A percentile compares a stretch with the other conserved stretches of the same genome.
Evolutionary conservation across 441 rosid genomes (phyloP).

Genomic region (Biscutella auriculata): DNA sequence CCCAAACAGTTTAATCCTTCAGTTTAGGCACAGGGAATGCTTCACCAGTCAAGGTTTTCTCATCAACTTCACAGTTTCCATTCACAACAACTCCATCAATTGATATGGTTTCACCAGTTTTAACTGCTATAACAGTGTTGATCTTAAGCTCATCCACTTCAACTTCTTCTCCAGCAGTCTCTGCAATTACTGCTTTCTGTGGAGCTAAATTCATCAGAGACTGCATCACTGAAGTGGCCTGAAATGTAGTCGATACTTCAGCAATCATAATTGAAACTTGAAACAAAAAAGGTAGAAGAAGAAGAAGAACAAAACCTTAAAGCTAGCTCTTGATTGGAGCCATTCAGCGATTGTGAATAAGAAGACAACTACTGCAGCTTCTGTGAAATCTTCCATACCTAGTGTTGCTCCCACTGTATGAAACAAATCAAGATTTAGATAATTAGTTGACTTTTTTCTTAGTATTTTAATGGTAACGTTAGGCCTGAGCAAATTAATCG

Average conservation of each 20-base stretch:
- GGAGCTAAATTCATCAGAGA: conserved; percentile 77
- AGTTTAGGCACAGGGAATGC: conserved; percentile 75
- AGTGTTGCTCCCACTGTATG: conserved; percentile 63
- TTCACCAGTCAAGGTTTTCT: conserved; percentile 79
- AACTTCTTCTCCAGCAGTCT: conserved; percentile 75
- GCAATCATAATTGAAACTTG: background rate
- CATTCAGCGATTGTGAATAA: conserved; percentile 71
- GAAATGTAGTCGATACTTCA: background rate
- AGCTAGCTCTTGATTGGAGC: conserved; percentile 80
- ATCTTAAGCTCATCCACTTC: conserved; percentile 58
- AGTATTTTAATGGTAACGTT: no score
- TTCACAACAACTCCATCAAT: conserved; percentile 79
- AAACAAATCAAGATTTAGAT: background rate
- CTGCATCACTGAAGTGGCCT: conserved; percentile 82
- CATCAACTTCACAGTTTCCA: conserved; percentile 81
- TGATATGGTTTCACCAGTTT: conserved; percentile 75
- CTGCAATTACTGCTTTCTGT: conserved; percentile 65
- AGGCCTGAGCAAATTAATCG: no score
- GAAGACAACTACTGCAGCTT: conserved; percentile 81
- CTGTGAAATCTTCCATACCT: conserved; percentile 55
- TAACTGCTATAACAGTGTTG: conserved; percentile 56
- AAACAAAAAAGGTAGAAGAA: background rate
- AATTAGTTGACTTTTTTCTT: no score
- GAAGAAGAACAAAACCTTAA: conserved; percentile 49
- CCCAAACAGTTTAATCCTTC: conserved; percentile 62